Percentiles rank a stretch among this genome's conserved stretches.
Evolutionary conservation across 2,329 filamentous ascomycete genomes (phyloP).

Genomic region (Monosporascus sp.): DNA sequence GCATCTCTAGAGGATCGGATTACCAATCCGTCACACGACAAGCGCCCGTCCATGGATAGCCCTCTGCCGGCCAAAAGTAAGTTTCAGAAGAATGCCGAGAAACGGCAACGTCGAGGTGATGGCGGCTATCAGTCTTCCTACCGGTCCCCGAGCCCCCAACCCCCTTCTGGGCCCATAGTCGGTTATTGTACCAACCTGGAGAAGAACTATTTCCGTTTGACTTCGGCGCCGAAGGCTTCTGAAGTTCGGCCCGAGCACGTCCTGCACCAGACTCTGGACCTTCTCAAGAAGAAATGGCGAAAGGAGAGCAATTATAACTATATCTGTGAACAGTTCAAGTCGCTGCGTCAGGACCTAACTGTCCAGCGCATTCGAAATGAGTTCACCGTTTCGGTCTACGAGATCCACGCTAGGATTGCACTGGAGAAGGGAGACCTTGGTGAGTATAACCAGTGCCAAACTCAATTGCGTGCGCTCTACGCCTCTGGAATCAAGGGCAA

Average conservation of each 20-base stretch:
- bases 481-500: conserved; percentile 81
- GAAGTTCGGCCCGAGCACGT: conserved; percentile 80
- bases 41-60: conserved; percentile 38
- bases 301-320: conserved; percentile 92
- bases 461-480: conserved; percentile 90
- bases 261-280: conserved; percentile 76
- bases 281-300: conserved; percentile 92
- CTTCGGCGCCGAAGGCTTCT: conserved; percentile 80
- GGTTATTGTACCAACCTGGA: conserved; percentile 80
- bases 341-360: conserved; percentile 92
- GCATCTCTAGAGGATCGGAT: conserved; percentile 69
- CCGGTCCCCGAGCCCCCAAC: conserved; percentile 51
- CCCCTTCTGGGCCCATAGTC: conserved; percentile 66
- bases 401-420: conserved; percentile 95
- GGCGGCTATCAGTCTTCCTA: conserved; percentile 53
- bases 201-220: conserved; percentile 92
- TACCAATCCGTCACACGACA: conserved; percentile 52
- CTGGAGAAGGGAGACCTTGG: conserved; percentile 97
- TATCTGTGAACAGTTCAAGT: conserved; percentile 99
- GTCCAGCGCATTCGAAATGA: conserved; percentile 96
- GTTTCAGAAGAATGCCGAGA: conserved; percentile 81
- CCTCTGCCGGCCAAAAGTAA: conserved; percentile 62
- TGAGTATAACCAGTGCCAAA: conserved; percentile 99
- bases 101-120: conserved; percentile 83
- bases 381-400: conserved; percentile 94